These are phyloP conservation scores for Clonostachys solani DNA, from an alignment of 2,329 filamentous ascomycete species.

Conservation along the genomic window DNA sequence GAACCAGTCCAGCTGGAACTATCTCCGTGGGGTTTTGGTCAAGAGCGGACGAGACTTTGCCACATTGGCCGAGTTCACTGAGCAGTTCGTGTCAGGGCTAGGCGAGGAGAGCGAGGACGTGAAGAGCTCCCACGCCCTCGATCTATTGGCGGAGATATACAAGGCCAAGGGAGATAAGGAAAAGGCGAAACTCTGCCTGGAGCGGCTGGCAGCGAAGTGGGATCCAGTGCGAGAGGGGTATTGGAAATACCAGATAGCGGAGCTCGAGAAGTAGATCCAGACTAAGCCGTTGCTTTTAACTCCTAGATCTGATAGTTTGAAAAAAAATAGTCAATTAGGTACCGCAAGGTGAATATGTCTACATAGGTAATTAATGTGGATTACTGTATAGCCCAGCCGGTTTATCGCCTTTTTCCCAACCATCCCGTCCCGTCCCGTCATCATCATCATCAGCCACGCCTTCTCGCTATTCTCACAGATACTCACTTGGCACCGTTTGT, in stretches of 20 bases:
- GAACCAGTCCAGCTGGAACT: conserved; percentile 94
- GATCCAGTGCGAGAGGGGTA: conserved; percentile 90
- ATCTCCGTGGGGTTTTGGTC: conserved; percentile 70
- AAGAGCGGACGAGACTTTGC: conserved; percentile 54
- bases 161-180: conserved; percentile 49
- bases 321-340: too few species aligned
- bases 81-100: conserved; percentile 43
- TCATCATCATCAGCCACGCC: too few species aligned
- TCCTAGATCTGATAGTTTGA: too few species aligned
- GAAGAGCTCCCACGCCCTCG: conserved; percentile 62
- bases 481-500: too few species aligned
- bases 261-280: conserved; percentile 9
- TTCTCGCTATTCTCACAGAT: too few species aligned
- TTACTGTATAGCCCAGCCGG: too few species aligned
- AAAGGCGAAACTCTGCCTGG: conserved; percentile 66
- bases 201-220: conserved; percentile 76
- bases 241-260: conserved; percentile 63
- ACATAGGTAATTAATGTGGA: too few species aligned
- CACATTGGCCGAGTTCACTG: conserved; percentile 41
- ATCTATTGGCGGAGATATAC: conserved; percentile 68
- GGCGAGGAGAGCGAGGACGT: conserved; percentile 43
- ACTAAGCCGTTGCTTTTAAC: too few species aligned
- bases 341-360: too few species aligned
- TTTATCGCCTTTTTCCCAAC: too few species aligned
- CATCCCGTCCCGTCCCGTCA: too few species aligned